Base-by-base conservation (phyloP, 1,139 yeast species). In the Maudiozyma humilis region DNA sequence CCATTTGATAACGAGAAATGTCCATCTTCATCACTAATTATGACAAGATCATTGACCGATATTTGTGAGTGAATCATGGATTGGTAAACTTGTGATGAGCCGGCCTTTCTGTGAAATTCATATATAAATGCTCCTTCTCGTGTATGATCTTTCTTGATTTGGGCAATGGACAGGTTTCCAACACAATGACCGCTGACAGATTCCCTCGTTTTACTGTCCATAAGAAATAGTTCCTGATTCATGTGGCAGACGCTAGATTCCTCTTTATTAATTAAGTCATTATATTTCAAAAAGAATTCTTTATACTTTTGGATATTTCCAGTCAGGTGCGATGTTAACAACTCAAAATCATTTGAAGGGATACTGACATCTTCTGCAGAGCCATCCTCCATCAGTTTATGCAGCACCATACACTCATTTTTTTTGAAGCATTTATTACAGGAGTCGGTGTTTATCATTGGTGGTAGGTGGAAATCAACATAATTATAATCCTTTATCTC, bases 11-110 rank as follows among this genome's bases (percentile, higher is more conserved):
- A 58, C 0, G 87, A 84, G 61, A 81, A 80, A 60, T 82, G 88
- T 1, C 95, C 95, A 0, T 63, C 53, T 54, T 85, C 94, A 59
- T 86, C 95, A 55, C 96, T 86, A 1, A 88, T 68, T 18, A 83
- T 71, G 1, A 89, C 74, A 36, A 76, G 63, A 57, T 82, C 91
- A 51, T 69, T 66, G 36, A 67, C 69, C 0, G 67, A 42, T 2
- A 82, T 55, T 48, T 78, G 83, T 0, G 78, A 64, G 1, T 46
- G 41, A 3, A 51, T 57, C 53, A 48, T 65, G 63, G 48, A 73
- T 14, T 27, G 29, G 13, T 30, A 6, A 5, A 27, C 12, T 15
- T 14, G 19, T 51, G 1, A 64, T 46, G 53, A 46, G 7, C 48
- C 44, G 0, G 44, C 42, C 1, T 45, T 19, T 50, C 81, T 66